Conservation (phyloP, 305 asterid genomes). For the Fraxinus latifolia region DNA sequence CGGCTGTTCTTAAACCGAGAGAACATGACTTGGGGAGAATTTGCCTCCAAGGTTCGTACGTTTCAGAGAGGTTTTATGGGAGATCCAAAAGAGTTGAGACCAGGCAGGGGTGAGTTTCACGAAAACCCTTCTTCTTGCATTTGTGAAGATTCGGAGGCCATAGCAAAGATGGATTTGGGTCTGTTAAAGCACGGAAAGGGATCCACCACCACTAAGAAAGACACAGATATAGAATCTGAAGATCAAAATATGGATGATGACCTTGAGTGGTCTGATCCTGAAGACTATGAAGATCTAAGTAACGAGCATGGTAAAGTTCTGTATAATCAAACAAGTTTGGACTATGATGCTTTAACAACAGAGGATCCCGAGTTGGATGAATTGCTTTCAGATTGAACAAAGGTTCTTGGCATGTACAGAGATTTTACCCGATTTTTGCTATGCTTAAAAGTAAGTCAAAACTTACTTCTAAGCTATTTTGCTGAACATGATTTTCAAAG, state of each 20-base stretch:
- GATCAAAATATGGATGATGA: constrained; percentile 57
- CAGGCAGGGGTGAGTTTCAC: constrained; percentile 95
- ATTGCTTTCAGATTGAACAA: constrained; percentile 56
- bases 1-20: constrained; percentile 54
- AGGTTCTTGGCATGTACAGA: background rate
- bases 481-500: background rate
- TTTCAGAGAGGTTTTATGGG: constrained; percentile 92
- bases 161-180: constrained; percentile 31
- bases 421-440: constrained; percentile 1
- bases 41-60: constrained; percentile 45
- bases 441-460: background rate
- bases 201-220: constrained; percentile 33
- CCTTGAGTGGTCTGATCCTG: constrained; percentile 66
- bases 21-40: constrained; percentile 78
- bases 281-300: constrained; percentile 63
- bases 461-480: background rate
- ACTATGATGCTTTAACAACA: constrained; percentile 32
- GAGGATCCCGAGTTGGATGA: constrained; percentile 83
- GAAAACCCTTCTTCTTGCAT: constrained; percentile 93
- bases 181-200: constrained; percentile 33
- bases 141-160: constrained; percentile 70
- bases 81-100: constrained; percentile 79
- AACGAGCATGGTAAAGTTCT: constrained; percentile 34
- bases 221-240: constrained; percentile 28
- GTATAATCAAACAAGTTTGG: constrained; percentile 54